Conservation (phyloP, 352 stramenopile species). For the Phytophthora pini region DNA sequence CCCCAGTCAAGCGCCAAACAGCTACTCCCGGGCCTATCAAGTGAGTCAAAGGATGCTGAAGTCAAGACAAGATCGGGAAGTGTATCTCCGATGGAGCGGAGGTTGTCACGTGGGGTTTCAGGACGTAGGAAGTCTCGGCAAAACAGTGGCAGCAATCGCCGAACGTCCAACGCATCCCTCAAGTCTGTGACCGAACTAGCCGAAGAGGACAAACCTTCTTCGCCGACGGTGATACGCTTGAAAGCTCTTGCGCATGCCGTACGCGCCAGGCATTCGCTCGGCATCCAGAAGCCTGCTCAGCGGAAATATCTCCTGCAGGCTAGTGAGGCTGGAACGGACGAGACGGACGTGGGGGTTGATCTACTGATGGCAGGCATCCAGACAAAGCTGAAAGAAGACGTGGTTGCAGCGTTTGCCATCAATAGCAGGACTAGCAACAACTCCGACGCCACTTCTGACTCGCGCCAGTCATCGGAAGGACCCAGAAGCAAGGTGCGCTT, state of each 20-base stretch:
- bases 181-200: slow-evolving; percentile 16
- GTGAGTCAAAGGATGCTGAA: slow-evolving; percentile 5
- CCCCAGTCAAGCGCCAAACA: slow-evolving; percentile 2
- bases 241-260: slow-evolving; percentile 59
- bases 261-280: slow-evolving; percentile 58
- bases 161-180: slow-evolving; percentile 15
- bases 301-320: slow-evolving; percentile 51
- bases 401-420: not conserved
- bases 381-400: slow-evolving; percentile 41
- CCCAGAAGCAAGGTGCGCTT: slow-evolving; percentile 25
- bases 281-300: slow-evolving; percentile 33
- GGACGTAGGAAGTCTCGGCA: slow-evolving; percentile 16
- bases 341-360: slow-evolving; percentile 48
- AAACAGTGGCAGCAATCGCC: slow-evolving; percentile 16
- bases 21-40: slow-evolving; percentile 4
- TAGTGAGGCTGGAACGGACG: slow-evolving; percentile 46
- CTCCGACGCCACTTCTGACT: not conserved
- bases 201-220: slow-evolving; percentile 34
- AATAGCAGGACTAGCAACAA: slow-evolving; percentile 15
- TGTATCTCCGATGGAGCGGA: slow-evolving; percentile 17
- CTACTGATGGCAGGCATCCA: slow-evolving; percentile 38
- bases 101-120: slow-evolving; percentile 17
- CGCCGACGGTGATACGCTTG: slow-evolving; percentile 48
- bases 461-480: not conserved
- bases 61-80: slow-evolving; percentile 16